Base-by-base conservation (phyloP, 2,329 filamentous ascomycete species). In the Eurotiales sp. region DNA sequence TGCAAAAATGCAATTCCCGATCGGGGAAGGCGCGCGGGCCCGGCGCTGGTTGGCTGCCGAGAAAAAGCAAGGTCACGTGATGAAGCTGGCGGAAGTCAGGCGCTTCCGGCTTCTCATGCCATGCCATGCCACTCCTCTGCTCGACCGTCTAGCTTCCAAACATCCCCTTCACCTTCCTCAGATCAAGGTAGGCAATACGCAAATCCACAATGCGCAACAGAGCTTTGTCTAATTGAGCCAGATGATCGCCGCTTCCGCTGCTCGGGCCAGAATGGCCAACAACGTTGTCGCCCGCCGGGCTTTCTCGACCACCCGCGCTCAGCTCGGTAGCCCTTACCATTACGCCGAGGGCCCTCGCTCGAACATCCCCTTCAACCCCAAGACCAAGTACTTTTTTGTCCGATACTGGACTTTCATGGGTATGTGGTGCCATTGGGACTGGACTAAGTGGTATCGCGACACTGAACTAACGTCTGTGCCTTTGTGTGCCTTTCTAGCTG, bases 351-450 rank as follows among this genome's bases (percentile, higher is more conserved):
- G 92, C 60, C 88, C 92, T 68, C 87, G 90, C 76, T 86, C 82
- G 80, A 97, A 96, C 83, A 77, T 99, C 61, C 93, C 93, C 61
- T 99, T 99, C 85, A 95, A 99, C 82, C 88, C 93, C 61, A 81
- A 89, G 77, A 92, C 85, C 70, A 88, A 85, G 77, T 87, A 81
- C 77, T 99, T 99, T 72, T 82, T 78, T 60, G 57, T 89, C 63
- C 81, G 86, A 75, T 99, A 87, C 85, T 95, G 90, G 87, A 70
- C 70, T 58, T 93, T 88, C 78, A 85, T 85, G 81, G 72, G 85
- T 88, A 69, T 56, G 78, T 74, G 27, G 39, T 46, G 19, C 34
- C 40, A 48, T 48, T 55, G 46, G 6, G 21, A 29, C 37, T 41
- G 45, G 15, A 15, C n/a, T n/a, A n/a, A n/a, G 21, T 29, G 30